Percentiles rank a stretch among this genome's conserved stretches.
Conservation (phyloP, 495 filamentous ascomycete genomes). For the Trichoderma virens region DNA sequence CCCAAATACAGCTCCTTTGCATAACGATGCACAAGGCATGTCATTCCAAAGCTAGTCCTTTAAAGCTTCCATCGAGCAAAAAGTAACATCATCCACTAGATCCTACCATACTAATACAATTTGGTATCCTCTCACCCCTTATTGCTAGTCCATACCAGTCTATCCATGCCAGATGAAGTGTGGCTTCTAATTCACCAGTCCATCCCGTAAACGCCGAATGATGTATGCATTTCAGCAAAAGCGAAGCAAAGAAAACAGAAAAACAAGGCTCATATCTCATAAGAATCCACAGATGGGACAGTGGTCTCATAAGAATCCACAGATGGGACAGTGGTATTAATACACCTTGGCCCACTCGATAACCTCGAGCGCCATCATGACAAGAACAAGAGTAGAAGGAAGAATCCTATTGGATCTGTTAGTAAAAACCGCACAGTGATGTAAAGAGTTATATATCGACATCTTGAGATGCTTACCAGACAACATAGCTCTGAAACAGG, state of each 20-base stretch:
- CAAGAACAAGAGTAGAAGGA: conserved; percentile 82
- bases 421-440: conserved; percentile 16
- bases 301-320: not conserved
- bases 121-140: not conserved
- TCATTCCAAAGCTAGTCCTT: no score
- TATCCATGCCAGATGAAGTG: not conserved
- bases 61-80: not conserved
- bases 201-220: not conserved
- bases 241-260: not conserved
- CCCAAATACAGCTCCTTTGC: no score
- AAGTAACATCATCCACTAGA: not conserved
- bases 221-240: not conserved
- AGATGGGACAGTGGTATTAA: not conserved
- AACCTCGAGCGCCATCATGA: conserved; percentile 86
- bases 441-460: not conserved
- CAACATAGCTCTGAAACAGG: conserved; percentile 94
- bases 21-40: no score
- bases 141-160: not conserved
- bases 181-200: not conserved
- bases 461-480: conserved; percentile 56
- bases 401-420: conserved; percentile 59
- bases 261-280: not conserved
- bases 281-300: not conserved
- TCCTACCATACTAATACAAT: not conserved
- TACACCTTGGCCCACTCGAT: conserved; percentile 68